Percentiles rank a stretch among this genome's conserved stretches.
Conservation (phyloP, 768 basidiomycete genomes). For the Russula earlei region DNA sequence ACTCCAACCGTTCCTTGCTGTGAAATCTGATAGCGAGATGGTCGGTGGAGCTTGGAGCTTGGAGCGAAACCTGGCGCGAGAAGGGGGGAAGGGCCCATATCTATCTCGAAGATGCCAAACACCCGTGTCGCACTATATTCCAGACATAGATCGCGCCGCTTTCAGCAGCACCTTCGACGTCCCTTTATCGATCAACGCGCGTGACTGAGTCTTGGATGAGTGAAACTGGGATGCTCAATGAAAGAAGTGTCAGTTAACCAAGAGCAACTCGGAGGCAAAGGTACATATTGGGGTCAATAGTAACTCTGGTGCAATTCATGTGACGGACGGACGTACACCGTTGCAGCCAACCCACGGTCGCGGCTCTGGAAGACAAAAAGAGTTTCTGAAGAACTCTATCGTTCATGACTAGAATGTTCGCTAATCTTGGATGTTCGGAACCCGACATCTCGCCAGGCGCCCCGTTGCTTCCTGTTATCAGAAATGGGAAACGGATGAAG, state of each 20-base stretch:
- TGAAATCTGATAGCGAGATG: not conserved
- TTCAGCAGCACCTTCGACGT: not conserved
- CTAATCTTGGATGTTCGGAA: not conserved
- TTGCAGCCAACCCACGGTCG: not conserved
- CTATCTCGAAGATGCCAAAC: not conserved
- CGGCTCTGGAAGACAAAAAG: not conserved
- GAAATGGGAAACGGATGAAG: not conserved
- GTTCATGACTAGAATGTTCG: not conserved
- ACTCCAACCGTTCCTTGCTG: not conserved
- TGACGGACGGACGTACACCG: slow-evolving; percentile 2
- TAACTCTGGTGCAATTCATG: not conserved
- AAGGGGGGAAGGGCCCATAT: not conserved
- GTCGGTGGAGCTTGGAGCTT: not conserved
- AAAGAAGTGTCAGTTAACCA: not conserved
- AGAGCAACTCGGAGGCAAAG: not conserved
- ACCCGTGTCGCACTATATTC: not conserved
- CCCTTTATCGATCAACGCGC: slow-evolving; percentile 1
- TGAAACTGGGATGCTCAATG: not conserved
- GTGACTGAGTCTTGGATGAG: not conserved
- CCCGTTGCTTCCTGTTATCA: not conserved
- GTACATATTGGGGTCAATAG: not conserved
- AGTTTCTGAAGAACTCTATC: not conserved
- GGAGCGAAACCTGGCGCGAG: slow-evolving; percentile 1
- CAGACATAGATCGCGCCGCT: not conserved
- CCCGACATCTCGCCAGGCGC: not conserved